phyloP scores from a whole-genome alignment of 2,329 filamentous ascomycete genomes.

The Cryphonectria naterciae region DNA sequence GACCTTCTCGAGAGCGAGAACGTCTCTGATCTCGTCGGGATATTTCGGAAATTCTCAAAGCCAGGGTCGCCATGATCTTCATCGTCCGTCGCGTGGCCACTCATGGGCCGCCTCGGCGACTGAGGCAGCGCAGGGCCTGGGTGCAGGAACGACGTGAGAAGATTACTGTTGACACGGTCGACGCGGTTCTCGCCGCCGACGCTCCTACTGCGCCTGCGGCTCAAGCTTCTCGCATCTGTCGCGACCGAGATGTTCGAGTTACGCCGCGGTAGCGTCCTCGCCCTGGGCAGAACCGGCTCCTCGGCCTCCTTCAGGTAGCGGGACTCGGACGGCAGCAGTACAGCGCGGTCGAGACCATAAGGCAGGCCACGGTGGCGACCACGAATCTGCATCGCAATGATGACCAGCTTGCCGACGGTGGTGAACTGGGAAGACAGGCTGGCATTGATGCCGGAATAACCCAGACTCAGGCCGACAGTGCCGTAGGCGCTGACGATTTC shows the following conservation, averaged over 20 bases:
- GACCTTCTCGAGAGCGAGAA: constrained; percentile 26
- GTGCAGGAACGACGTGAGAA: constrained; percentile 52
- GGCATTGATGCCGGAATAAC: constrained; percentile 75
- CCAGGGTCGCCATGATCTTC: not conserved
- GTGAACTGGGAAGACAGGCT: constrained; percentile 84
- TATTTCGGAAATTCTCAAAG: constrained; percentile 19
- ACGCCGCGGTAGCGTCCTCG: constrained; percentile 39
- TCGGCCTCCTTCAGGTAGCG: constrained; percentile 58
- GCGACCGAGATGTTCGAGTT: constrained; percentile 40
- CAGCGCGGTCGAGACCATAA: constrained; percentile 67
- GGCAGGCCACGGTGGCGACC: constrained; percentile 71
- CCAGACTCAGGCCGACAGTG: constrained; percentile 88
- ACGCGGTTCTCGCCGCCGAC: constrained; percentile 30
- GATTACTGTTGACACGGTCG: constrained; percentile 43
- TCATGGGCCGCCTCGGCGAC: constrained; percentile 16
- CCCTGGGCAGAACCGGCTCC: constrained; percentile 43
- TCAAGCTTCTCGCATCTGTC: constrained; percentile 32
- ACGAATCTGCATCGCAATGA: constrained; percentile 71
- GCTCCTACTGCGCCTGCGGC: constrained; percentile 43
- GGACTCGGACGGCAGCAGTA: constrained; percentile 61
- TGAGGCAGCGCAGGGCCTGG: constrained; percentile 49
- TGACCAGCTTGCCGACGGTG: constrained; percentile 70
- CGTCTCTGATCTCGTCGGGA: constrained; percentile 25
- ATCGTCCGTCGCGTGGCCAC: constrained; percentile 16
- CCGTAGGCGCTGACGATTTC: constrained; percentile 91